These are phyloP conservation scores for Yamadazyma endophytica DNA, from an alignment of 805 yeast genomes.

Conservation along the genomic window DNA sequence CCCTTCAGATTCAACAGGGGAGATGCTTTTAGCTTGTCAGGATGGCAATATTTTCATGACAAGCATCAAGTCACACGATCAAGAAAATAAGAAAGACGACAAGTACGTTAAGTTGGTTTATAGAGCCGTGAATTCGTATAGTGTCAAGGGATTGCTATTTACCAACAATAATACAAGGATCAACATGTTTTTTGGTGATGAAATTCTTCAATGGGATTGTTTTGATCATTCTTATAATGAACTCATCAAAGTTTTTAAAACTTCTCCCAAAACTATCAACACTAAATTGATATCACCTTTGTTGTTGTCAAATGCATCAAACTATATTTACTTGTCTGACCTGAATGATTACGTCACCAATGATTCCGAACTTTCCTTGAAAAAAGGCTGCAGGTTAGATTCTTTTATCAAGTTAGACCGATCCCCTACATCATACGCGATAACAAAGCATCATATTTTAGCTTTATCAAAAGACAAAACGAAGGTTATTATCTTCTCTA, in stretches of 20 bases:
- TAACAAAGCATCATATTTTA: constrained; percentile 29
- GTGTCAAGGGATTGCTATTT: constrained; percentile 16
- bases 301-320: too few relatives aligned
- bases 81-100: constrained; percentile 31
- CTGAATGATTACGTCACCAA: constrained; percentile 20
- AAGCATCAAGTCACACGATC: constrained; percentile 24
- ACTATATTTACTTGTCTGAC: too few relatives aligned
- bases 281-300: too few relatives aligned
- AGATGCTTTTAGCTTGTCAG: constrained; percentile 24
- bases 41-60: constrained; percentile 27
- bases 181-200: constrained; percentile 15
- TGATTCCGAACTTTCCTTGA: constrained; percentile 24
- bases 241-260: constrained; percentile 24
- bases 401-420: constrained; percentile 2
- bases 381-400: constrained; percentile 13
- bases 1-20: constrained; percentile 18
- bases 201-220: constrained; percentile 28
- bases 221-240: constrained; percentile 27
- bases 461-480: constrained; percentile 13
- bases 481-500: constrained; percentile 23
- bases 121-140: constrained; percentile 8
- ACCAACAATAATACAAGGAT: constrained; percentile 21
- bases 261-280: constrained; percentile 14
- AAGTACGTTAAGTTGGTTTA: constrained; percentile 26
- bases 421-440: too few relatives aligned